Evolutionary conservation across 2,329 filamentous ascomycete genomes (phyloP).

Genomic region (Mycosphaerella sp.): DNA sequence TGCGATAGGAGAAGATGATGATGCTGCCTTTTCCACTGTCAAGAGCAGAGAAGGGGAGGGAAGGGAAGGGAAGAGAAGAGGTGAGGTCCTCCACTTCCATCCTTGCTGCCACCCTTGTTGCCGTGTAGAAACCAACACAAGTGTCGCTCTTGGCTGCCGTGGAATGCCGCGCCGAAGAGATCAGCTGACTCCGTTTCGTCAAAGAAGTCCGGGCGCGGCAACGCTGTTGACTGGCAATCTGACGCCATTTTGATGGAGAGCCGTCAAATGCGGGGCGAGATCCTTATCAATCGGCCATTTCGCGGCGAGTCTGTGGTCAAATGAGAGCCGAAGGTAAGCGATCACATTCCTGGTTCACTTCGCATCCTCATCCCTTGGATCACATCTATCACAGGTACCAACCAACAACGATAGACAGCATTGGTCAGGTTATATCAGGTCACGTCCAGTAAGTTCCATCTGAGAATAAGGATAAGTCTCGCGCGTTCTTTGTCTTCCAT

Average conservation of each 20-base stretch:
- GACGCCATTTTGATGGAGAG: conserved; percentile 4
- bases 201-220: neutral
- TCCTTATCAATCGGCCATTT: neutral
- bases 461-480: neutral
- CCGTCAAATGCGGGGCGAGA: conserved; percentile 3
- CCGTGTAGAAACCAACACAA: too few relatives aligned
- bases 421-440: conserved; percentile 3
- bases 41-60: too few relatives aligned
- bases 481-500: conserved; percentile 4
- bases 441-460: neutral
- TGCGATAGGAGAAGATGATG: too few relatives aligned
- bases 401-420: neutral
- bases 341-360: conserved; percentile 3
- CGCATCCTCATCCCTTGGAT: neutral
- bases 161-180: neutral
- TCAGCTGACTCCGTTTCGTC: neutral
- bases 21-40: too few relatives aligned
- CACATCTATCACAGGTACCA: neutral
- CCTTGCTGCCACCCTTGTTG: too few relatives aligned
- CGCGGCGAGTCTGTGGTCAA: too few relatives aligned
- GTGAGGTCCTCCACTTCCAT: too few relatives aligned
- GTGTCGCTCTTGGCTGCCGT: neutral
- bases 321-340: conserved; percentile 8
- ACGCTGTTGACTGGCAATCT: neutral
- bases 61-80: too few relatives aligned